A percentile compares a stretch with the other conserved stretches of the same genome.
Conservation (phyloP, 306 rosid genomes). For the Castanea mollissima region DNA sequence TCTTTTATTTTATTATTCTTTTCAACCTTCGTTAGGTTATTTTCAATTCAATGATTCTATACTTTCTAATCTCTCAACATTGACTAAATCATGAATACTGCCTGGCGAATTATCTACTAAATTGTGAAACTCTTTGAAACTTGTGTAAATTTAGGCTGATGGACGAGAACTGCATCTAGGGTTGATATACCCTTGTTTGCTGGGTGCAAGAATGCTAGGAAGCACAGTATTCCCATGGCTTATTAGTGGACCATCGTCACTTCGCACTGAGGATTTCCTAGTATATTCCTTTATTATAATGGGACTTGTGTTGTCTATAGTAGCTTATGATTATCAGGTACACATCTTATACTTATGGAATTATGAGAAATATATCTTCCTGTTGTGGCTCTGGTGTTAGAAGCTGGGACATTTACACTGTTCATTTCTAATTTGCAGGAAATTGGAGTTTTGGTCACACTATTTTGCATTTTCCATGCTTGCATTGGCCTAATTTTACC, state of each 20-base stretch:
- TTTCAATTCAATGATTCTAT: not conserved
- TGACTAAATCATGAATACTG: not conserved
- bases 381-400: conserved; percentile 8
- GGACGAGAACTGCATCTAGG: conserved; percentile 93
- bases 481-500: conserved; percentile 77
- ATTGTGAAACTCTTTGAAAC: conserved; percentile 7
- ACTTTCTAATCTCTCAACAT: not conserved
- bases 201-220: conserved; percentile 93
- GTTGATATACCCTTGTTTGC: conserved; percentile 71
- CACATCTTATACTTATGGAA: conserved; percentile 6
- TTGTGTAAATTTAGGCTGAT: conserved; percentile 67
- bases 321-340: conserved; percentile 93
- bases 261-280: conserved; percentile 78
- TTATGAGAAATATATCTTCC: conserved; percentile 15
- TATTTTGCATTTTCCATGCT: conserved; percentile 80
- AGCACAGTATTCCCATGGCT: conserved; percentile 85
- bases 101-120: not conserved
- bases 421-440: conserved; percentile 55
- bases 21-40: conserved; percentile 14
- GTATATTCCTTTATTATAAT: conserved; percentile 48
- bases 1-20: not conserved
- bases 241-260: conserved; percentile 62
- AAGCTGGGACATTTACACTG: conserved; percentile 16
- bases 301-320: conserved; percentile 63
- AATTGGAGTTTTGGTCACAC: conserved; percentile 63